Conservation (phyloP, 352 stramenopile species). For the Globisporangium camurandrum region DNA sequence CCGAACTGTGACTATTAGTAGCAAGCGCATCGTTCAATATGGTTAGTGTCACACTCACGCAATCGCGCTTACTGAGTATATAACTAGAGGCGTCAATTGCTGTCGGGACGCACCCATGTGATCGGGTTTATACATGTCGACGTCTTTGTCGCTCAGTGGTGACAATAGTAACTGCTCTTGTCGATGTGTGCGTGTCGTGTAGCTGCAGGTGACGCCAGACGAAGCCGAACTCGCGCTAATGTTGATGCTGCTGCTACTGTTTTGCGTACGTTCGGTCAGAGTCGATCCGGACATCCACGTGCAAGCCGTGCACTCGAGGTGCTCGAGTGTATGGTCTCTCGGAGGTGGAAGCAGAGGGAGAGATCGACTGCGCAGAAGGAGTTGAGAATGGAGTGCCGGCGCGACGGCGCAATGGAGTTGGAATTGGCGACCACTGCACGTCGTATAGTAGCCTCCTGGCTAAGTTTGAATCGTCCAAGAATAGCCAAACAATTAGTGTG, state of each 20-base stretch:
- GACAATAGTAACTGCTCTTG: background rate
- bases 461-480: no score
- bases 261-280: background rate
- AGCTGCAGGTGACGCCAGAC: background rate
- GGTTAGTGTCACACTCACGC: background rate
- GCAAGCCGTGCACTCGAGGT: no score
- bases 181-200: background rate
- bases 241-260: background rate
- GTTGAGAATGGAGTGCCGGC: no score
- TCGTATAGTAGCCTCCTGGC: no score
- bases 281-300: background rate
- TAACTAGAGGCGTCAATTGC: background rate
- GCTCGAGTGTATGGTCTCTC: no score
- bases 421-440: no score
- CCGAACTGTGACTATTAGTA: constrained; percentile 11
- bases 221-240: no score
- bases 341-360: no score
- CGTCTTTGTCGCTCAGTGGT: constrained; percentile 2
- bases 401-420: no score
- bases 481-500: no score
- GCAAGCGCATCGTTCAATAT: background rate
- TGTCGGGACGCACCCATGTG: constrained; percentile 7
- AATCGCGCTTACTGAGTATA: background rate
- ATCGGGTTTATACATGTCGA: constrained; percentile 26
- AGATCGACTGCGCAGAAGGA: no score